Percentiles rank a stretch among this genome's conserved stretches.
These are phyloP conservation scores for Capillidium rhysosporum DNA, from an alignment of 371 early-diverging fungal genomes.

Conservation along the genomic window DNA sequence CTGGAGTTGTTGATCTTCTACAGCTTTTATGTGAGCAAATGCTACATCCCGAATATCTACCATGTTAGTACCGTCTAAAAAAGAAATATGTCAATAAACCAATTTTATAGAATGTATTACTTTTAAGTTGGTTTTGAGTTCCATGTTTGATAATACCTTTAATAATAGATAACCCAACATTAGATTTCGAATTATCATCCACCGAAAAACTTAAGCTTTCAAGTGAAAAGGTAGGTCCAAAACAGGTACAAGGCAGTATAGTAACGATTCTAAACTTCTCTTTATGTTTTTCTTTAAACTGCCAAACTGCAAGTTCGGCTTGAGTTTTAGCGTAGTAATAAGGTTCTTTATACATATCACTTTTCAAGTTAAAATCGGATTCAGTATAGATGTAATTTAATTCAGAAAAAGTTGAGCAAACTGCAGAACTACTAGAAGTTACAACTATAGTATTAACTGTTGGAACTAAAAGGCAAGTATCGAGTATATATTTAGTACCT, in stretches of 20 bases:
- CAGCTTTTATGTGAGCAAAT: background rate
- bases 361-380: background rate
- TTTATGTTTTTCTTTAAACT: background rate
- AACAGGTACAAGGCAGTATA: background rate
- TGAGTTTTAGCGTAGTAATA: background rate
- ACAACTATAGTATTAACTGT: background rate
- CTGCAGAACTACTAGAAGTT: background rate
- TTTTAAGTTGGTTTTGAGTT: too few relatives aligned
- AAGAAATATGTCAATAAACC: background rate
- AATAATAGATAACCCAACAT: too few relatives aligned
- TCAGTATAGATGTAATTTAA: background rate
- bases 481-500: background rate
- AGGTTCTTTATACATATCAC: background rate
- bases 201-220: background rate
- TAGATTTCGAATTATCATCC: too few relatives aligned
- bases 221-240: background rate
- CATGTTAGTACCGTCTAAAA: background rate
- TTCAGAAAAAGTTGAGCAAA: background rate
- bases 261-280: background rate
- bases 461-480: background rate
- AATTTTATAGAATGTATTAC: too few relatives aligned
- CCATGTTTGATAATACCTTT: too few relatives aligned
- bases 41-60: background rate
- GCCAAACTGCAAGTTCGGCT: background rate
- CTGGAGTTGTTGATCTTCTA: background rate